Conservation (phyloP, 176 grass and related monocot genomes). For the Chloris gayana region DNA sequence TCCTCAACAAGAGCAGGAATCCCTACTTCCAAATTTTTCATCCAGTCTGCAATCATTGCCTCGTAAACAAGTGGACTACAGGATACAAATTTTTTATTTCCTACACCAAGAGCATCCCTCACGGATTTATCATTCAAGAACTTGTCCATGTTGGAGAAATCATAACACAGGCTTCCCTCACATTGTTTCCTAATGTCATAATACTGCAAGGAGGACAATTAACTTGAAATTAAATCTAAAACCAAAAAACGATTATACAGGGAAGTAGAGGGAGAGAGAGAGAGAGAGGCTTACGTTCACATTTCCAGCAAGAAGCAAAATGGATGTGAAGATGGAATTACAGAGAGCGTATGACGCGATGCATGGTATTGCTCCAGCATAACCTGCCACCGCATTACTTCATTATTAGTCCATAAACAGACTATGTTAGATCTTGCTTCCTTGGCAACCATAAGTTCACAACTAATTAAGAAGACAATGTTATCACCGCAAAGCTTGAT, state of each 20-base stretch:
- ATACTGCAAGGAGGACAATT: constrained; percentile 31
- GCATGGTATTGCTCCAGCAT: constrained; percentile 2
- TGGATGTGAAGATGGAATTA: constrained; percentile 14
- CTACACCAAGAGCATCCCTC: constrained; percentile 53
- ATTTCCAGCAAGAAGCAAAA: constrained; percentile 11
- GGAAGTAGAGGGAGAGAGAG: too few species aligned
- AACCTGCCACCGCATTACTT: constrained; percentile 6
- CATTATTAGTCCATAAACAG: background rate
- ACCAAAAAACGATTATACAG: background rate
- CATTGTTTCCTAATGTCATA: constrained; percentile 62
- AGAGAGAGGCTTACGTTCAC: background rate
- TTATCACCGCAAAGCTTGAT: constrained; percentile 13
- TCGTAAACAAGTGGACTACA: constrained; percentile 61
- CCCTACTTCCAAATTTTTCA: constrained; percentile 69
- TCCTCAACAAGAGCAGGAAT: constrained; percentile 64
- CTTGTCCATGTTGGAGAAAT: constrained; percentile 62
- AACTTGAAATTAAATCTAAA: background rate
- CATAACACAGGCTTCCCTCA: constrained; percentile 51
- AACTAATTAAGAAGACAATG: background rate
- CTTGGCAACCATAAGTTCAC: background rate
- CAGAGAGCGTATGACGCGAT: background rate
- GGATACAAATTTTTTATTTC: constrained; percentile 56
- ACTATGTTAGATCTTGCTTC: background rate
- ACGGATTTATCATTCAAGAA: constrained; percentile 58
- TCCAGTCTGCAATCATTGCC: constrained; percentile 59